Conservation (phyloP, 805 yeast genomes). For the Candida silvicultrix region DNA sequence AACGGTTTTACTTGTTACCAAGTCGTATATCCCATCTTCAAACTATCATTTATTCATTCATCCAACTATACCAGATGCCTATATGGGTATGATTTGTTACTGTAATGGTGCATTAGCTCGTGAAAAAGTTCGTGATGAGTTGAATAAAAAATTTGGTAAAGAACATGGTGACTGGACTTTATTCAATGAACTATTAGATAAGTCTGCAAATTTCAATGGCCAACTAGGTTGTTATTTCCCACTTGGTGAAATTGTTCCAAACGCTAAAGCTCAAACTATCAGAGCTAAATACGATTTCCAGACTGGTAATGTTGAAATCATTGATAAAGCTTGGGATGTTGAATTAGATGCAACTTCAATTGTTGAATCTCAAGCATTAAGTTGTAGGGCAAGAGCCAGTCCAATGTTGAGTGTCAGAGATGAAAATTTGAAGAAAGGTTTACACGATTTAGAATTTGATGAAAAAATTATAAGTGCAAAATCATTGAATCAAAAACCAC, state of each 20-base stretch:
- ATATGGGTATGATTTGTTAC: slow-evolving; percentile 94
- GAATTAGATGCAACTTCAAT: slow-evolving; percentile 70
- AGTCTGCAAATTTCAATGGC: slow-evolving; percentile 25
- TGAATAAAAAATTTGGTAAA: slow-evolving; percentile 40
- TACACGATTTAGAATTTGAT: slow-evolving; percentile 25
- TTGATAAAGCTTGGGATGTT: slow-evolving; percentile 35
- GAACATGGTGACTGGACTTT: slow-evolving; percentile 45
- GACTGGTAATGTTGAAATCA: slow-evolving; percentile 23
- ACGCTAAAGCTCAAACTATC: slow-evolving; percentile 57
- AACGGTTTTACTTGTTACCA: slow-evolving; percentile 76
- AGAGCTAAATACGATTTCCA: slow-evolving; percentile 37
- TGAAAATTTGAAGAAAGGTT: slow-evolving; percentile 1
- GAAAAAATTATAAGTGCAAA: slow-evolving; percentile 18
- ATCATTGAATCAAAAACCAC: slow-evolving; percentile 42
- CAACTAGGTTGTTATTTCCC: slow-evolving; percentile 81
- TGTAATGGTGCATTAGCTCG: slow-evolving; percentile 88
- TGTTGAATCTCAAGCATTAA: slow-evolving; percentile 80
- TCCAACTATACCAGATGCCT: slow-evolving; percentile 69
- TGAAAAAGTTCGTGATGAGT: slow-evolving; percentile 60
- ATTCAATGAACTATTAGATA: slow-evolving; percentile 50
- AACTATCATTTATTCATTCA: slow-evolving; percentile 83
- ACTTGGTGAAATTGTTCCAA: slow-evolving; percentile 87
- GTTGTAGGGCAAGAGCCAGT: slow-evolving; percentile 74
- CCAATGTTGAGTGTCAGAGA: slow-evolving; percentile 52
- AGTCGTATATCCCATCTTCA: slow-evolving; percentile 68